Conservation (phyloP, 2,329 filamentous ascomycete genomes). For the Xylariaceae sp. region DNA sequence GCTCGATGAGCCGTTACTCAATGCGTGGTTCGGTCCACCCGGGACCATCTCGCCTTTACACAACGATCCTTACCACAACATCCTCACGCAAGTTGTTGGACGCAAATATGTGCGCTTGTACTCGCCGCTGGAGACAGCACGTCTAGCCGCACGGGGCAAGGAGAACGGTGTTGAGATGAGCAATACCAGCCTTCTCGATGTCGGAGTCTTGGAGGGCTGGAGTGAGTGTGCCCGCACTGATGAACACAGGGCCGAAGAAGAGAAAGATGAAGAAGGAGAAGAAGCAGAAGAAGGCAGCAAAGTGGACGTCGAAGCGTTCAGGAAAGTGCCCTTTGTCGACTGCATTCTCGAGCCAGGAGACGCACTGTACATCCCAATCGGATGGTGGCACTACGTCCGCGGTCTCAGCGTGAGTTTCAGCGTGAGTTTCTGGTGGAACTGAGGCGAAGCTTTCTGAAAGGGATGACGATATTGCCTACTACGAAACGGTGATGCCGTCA, state of each 20-base stretch:
- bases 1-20: constrained; percentile 61
- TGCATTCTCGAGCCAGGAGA: constrained; percentile 76
- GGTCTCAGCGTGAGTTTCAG: constrained; percentile 84
- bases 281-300: constrained; percentile 10
- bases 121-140: constrained; percentile 54
- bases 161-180: constrained; percentile 81
- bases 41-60: constrained; percentile 89
- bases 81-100: constrained; percentile 84
- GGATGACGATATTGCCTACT: neutral
- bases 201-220: constrained; percentile 64
- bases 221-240: constrained; percentile 33
- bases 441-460: constrained; percentile 8
- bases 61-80: constrained; percentile 90
- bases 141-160: constrained; percentile 55
- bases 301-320: constrained; percentile 44
- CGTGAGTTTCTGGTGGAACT: constrained; percentile 95
- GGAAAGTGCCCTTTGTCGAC: constrained; percentile 62
- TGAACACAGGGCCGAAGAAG: neutral
- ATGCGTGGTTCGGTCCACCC: constrained; percentile 88
- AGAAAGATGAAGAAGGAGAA: constrained; percentile 17
- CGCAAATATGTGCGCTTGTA: constrained; percentile 91
- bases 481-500: no score
- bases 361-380: constrained; percentile 80
- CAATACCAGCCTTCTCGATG: constrained; percentile 78
- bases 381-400: constrained; percentile 97